Evolutionary conservation across 257 asterid species (phyloP).

Genomic region (Rauvolfia tetraphylla): DNA sequence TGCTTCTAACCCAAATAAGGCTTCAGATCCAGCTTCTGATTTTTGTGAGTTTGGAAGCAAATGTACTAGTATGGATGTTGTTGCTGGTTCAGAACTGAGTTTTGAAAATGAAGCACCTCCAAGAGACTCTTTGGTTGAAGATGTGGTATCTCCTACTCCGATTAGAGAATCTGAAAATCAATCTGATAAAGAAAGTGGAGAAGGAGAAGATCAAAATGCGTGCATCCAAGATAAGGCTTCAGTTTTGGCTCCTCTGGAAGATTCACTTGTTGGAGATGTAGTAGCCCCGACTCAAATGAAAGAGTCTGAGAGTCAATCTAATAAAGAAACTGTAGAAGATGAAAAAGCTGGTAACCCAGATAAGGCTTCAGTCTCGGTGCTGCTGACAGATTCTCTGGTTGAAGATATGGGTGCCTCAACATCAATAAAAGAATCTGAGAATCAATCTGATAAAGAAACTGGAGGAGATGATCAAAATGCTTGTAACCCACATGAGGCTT

Average conservation of each 20-base stretch:
- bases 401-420: neutral
- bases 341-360: constrained; percentile 5
- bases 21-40: neutral
- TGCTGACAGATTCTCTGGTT: neutral
- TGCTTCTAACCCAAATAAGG: neutral
- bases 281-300: constrained; percentile 10
- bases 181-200: constrained; percentile 14
- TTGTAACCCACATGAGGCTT: constrained; percentile 5
- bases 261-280: neutral
- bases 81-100: neutral
- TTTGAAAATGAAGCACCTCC: neutral
- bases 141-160: constrained; percentile 10
- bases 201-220: constrained; percentile 13
- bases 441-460: neutral
- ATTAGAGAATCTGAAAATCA: neutral
- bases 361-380: neutral
- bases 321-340: constrained; percentile 17
- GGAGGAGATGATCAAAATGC: constrained; percentile 14
- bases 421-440: neutral
- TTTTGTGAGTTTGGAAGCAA: neutral
- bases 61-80: neutral
- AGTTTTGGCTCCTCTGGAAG: neutral
- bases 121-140: neutral
- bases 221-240: constrained; percentile 6
- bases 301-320: constrained; percentile 5